Evolutionary conservation across 164 flowering plant genomes (phyloP).

Genomic region (Kalanchoe fedtschenkoi): DNA sequence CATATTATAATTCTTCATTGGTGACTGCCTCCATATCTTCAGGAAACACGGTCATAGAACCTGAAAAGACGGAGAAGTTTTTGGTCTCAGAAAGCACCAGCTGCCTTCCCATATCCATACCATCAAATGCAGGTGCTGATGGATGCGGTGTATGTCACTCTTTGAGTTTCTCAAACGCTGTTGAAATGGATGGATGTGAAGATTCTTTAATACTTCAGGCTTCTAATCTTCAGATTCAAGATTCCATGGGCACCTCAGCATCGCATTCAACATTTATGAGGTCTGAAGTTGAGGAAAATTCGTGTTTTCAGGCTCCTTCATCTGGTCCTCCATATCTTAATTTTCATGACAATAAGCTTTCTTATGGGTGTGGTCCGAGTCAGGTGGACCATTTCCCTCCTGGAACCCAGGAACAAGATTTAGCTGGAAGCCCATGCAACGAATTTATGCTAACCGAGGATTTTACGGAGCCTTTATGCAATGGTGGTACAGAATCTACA

Average conservation of each 20-base stretch:
- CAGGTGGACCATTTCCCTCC: conserved; percentile 15
- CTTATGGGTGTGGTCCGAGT: conserved; percentile 17
- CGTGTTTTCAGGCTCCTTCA: conserved; percentile 21
- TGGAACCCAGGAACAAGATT: conserved; percentile 25
- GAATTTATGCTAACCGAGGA: conserved; percentile 28
- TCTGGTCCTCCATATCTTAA: conserved; percentile 14
- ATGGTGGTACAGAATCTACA: conserved; percentile 17
- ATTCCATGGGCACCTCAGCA: conserved; percentile 13
- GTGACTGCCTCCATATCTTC: too few relatives aligned
- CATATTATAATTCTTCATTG: not conserved
- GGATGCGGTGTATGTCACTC: too few relatives aligned
- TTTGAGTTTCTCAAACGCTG: too few relatives aligned
- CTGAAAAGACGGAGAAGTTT: too few relatives aligned
- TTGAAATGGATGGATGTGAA: conserved; percentile 15
- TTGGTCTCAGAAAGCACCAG: too few relatives aligned
- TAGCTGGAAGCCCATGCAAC: conserved; percentile 20
- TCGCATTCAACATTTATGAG: conserved; percentile 21
- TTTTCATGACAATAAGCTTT: conserved; percentile 15
- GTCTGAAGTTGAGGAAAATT: conserved; percentile 20
- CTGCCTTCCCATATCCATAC: too few relatives aligned
- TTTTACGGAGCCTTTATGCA: conserved; percentile 19
- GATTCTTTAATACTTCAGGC: conserved; percentile 22
- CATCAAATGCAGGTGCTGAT: too few relatives aligned
- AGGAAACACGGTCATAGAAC: too few relatives aligned
- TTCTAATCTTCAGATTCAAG: conserved; percentile 22